Base-by-base conservation (phyloP, 1,284 basidiomycete genomes). In the Phellinidium pouzarii region DNA sequence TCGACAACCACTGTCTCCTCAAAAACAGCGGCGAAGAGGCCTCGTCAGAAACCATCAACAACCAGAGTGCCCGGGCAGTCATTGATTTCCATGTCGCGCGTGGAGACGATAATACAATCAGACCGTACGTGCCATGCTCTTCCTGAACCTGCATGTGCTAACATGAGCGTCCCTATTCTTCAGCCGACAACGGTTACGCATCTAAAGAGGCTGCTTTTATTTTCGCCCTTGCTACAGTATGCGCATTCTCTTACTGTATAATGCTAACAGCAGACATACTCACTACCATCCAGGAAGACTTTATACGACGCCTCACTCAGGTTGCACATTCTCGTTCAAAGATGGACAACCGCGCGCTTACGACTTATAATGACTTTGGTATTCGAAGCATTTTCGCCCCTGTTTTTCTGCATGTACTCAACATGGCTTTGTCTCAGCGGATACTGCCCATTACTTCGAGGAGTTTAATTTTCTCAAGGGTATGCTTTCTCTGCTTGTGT, bases 291-390 rank as follows among this genome's bases (percentile, higher is more conserved):
- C 62, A 89, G 87, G 87, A 89, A 66, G 84, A 87, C 61, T 89
- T 89, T 63, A 77, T 89, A 48, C 86, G 84, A 65, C 73, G 78
- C 40, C 70, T 88, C 58, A 71, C 76, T 4, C 74, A 76, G 62
- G 78, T 79, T 22, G 81, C 79, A 9, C 74, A 82, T 54, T 70
- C 72, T 50, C 74, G 80, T 60, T 80, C 84, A 29, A 68, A 65
- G 53, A 66, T 68, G 19, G 74, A 79, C 44, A 71, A 71, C 53
- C 75, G 83, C 55, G 74, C 67, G 43, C 68, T 67, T 14, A 67
- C 88, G n/a, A 73, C 73, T 47, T 88, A 87, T 59, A 71, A 71
- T 31, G 85, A 89, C 61, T 76, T 87, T 72, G 80, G 86, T 89
- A 55, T 53, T 79, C 40, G 36, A 23, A 12, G 19, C 34, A 34